Evolutionary conservation across 176 grass and related monocot species (phyloP), one percentile per base, ranked within the genome.

Genomic region (Neostapfia colusana): DNA sequence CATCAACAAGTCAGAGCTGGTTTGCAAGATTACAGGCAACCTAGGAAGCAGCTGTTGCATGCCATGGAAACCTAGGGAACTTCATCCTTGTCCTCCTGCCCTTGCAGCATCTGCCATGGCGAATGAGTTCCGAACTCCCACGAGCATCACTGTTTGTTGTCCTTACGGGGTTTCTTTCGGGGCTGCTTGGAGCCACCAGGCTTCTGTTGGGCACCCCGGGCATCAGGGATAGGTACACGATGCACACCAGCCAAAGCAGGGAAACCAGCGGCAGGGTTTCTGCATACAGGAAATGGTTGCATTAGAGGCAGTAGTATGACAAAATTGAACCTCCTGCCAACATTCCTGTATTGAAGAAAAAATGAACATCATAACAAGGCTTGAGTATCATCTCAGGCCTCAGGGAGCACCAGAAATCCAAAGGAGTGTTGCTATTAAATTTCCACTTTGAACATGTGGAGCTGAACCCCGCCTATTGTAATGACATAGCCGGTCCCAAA

Each of bases 231-330:
- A 86, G 85, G 84, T 89, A 91, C 59, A 82, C 64, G 87, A 93
- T 84, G 86, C 88, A 89, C 75, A 91, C 84, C 38, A 97, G 86
- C 88, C 89, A 97, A 77, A 87, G 79, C 95, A 97, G 95, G 72
- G 95, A 93, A 97, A 90, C 95, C 95, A 93, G 58, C 91, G 84
- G 95, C 95, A 80, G 95, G 95, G 95, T 91, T 97, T 92, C 95
- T 97, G 93, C 60, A 82, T 67, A 69, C 41, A 81, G 44, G 42
- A 73, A 76, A 67, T 5, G 0, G 41, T 37, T 67, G 6, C 18
- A 65, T 73, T 28, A 81, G 75, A 49, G 26, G 59, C 11, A 63
- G 23, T 12, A 76, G 6, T 44, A 63, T 36, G 7, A 64, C 0
- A 76, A 58, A 60, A 46, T 25, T 46, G 17, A 23, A 36, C 27